phyloP scores from a whole-genome alignment of 306 rosid genomes.

The Pyrus betulifolia region DNA sequence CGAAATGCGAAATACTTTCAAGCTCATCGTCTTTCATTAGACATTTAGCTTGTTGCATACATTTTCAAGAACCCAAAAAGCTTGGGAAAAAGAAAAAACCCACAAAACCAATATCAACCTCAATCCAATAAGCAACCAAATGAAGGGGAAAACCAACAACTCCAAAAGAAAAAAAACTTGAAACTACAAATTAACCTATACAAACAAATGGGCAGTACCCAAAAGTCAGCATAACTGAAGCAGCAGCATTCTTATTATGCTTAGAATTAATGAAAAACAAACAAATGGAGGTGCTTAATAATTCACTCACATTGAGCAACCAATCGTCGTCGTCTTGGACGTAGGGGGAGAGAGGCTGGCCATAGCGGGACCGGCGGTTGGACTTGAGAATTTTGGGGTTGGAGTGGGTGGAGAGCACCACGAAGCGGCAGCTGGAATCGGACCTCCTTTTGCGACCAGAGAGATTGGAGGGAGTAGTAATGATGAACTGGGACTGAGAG shows the following conservation, averaged over 20 bases:
- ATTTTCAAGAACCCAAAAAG: background rate
- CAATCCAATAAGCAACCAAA: background rate
- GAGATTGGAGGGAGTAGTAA: constrained; percentile 1
- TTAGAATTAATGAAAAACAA: background rate
- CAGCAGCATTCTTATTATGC: background rate
- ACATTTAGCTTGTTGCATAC: background rate
- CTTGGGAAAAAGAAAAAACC: background rate
- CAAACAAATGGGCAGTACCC: background rate
- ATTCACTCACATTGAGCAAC: constrained; percentile 48
- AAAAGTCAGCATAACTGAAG: background rate
- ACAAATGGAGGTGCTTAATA: background rate
- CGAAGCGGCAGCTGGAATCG: constrained; percentile 18
- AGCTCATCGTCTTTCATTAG: background rate
- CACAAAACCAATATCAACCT: background rate
- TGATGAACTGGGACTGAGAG: background rate
- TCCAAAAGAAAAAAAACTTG: background rate
- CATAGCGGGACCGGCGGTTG: constrained; percentile 52
- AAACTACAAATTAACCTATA: background rate
- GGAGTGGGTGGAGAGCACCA: constrained; percentile 65
- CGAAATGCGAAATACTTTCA: background rate
- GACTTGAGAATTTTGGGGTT: constrained; percentile 64
- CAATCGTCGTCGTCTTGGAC: constrained; percentile 39
- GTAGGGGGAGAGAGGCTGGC: constrained; percentile 41
- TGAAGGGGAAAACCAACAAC: background rate
- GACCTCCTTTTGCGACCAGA: constrained; percentile 5